These are phyloP conservation scores for Ogataea paradorogensis DNA, from an alignment of 805 yeast species.

Conservation along the genomic window DNA sequence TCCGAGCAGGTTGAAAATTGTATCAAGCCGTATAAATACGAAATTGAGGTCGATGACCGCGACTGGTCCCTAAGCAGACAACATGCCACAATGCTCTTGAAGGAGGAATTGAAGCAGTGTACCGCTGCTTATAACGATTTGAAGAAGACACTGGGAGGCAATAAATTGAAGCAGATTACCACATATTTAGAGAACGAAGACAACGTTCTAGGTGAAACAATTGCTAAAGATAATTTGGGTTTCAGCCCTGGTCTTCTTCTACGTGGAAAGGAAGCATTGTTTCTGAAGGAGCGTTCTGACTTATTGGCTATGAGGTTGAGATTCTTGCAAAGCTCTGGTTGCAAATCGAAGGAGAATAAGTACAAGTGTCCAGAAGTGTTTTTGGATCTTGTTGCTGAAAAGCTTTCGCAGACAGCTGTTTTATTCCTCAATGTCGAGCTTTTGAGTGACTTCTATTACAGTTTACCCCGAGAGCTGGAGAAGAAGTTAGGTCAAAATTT, in stretches of 20 bases:
- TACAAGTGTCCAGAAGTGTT: constrained; percentile 94
- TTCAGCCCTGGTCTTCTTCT: constrained; percentile 73
- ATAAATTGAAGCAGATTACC: constrained; percentile 80
- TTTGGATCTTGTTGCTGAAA: constrained; percentile 87
- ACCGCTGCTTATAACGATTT: constrained; percentile 56
- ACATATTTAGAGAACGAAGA: constrained; percentile 57
- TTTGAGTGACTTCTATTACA: constrained; percentile 90
- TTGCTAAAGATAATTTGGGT: constrained; percentile 73
- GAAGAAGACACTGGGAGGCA: constrained; percentile 73
- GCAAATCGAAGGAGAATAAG: constrained; percentile 75
- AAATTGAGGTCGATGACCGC: constrained; percentile 91
- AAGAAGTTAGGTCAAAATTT: constrained; percentile 61
- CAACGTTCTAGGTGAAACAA: constrained; percentile 34
- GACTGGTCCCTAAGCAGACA: constrained; percentile 87
- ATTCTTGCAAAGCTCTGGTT: constrained; percentile 69
- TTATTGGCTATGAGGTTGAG: constrained; percentile 73
- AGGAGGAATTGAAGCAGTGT: constrained; percentile 86
- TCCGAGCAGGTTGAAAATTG: constrained; percentile 99
- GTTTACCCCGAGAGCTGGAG: constrained; percentile 93
- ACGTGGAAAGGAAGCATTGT: constrained; percentile 81
- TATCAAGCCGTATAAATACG: constrained; percentile 96
- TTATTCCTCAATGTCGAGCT: constrained; percentile 90
- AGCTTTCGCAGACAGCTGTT: constrained; percentile 89
- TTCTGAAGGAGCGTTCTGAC: constrained; percentile 68
- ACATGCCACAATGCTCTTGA: constrained; percentile 66